These are phyloP conservation scores for Tylopilus sp. DNA, from an alignment of 768 basidiomycete genomes.

Conservation along the genomic window DNA sequence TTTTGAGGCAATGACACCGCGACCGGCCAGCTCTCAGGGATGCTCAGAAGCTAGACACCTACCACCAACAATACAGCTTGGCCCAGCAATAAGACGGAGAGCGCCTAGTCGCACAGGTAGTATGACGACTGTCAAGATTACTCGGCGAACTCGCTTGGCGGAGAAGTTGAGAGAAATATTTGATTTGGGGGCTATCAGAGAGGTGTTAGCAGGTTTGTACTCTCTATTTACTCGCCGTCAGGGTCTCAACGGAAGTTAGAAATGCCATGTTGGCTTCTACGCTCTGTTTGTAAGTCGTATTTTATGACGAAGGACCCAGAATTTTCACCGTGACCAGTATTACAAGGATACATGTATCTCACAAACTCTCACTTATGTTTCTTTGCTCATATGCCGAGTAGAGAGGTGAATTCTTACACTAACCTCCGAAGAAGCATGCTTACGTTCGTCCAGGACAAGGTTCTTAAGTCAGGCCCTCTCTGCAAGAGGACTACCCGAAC, in stretches of 20 bases:
- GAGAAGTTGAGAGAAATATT: constrained; percentile 90
- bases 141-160: constrained; percentile 70
- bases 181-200: constrained; percentile 72
- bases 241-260: constrained; percentile 42
- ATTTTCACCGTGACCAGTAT: constrained; percentile 45
- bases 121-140: constrained; percentile 67
- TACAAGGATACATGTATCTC: constrained; percentile 97
- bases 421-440: constrained; percentile 1
- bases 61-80: constrained; percentile 14
- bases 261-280: constrained; percentile 91
- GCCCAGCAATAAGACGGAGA: constrained; percentile 22
- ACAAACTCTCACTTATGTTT: constrained; percentile 94
- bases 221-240: neutral
- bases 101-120: constrained; percentile 48
- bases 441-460: constrained; percentile 62
- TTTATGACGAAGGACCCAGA: neutral
- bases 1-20: constrained; percentile 54
- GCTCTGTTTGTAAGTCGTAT: constrained; percentile 73
- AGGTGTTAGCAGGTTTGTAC: constrained; percentile 75
- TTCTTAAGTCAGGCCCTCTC: constrained; percentile 88
- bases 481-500: constrained; percentile 86
- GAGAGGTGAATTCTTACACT: constrained; percentile 60
- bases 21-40: constrained; percentile 26
- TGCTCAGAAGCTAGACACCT: constrained; percentile 1
- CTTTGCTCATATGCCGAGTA: constrained; percentile 89